Conservation (phyloP, 257 asterid genomes). For the Eustoma russellianum region DNA sequence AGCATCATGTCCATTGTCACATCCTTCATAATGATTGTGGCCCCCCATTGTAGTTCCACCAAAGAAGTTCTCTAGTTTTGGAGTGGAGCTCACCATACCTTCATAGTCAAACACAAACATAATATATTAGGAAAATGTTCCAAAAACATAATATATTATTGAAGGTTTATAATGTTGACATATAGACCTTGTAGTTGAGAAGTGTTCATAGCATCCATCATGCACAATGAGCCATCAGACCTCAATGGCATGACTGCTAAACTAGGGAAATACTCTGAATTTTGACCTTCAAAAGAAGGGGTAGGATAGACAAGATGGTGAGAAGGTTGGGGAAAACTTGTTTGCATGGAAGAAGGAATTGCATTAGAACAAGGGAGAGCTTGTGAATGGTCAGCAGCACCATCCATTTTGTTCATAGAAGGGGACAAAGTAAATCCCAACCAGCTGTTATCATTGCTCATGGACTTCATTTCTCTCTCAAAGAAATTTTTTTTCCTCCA, state of each 20-base stretch:
- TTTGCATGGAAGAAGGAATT: conserved; percentile 6
- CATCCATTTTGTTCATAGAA: conserved; percentile 47
- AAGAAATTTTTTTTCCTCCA: conserved; percentile 8
- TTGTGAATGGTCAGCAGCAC: conserved; percentile 22
- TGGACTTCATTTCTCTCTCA: conserved; percentile 28
- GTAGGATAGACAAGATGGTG: conserved; percentile 41
- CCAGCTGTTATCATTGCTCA: conserved; percentile 62
- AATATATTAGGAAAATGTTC: conserved; percentile 4
- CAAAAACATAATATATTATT: neutral
- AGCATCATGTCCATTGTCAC: conserved; percentile 50
- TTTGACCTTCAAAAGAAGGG: conserved; percentile 46
- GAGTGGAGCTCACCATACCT: conserved; percentile 49
- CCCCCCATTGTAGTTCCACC: conserved; percentile 59
- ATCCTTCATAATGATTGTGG: conserved; percentile 46
- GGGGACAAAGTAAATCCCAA: conserved; percentile 82
- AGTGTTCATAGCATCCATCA: conserved; percentile 71
- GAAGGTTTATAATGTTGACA: conserved; percentile 4
- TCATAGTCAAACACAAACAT: conserved; percentile 13
- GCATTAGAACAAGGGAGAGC: conserved; percentile 30
- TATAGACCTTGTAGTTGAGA: conserved; percentile 65
- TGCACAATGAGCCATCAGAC: conserved; percentile 87
- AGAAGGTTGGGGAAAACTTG: conserved; percentile 26
- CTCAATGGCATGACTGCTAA: conserved; percentile 77
- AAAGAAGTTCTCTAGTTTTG: conserved; percentile 81
- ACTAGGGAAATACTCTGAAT: conserved; percentile 39